Base-by-base conservation (phyloP, 148 eudicot genomes). In the Dianthus caryophyllus region DNA sequence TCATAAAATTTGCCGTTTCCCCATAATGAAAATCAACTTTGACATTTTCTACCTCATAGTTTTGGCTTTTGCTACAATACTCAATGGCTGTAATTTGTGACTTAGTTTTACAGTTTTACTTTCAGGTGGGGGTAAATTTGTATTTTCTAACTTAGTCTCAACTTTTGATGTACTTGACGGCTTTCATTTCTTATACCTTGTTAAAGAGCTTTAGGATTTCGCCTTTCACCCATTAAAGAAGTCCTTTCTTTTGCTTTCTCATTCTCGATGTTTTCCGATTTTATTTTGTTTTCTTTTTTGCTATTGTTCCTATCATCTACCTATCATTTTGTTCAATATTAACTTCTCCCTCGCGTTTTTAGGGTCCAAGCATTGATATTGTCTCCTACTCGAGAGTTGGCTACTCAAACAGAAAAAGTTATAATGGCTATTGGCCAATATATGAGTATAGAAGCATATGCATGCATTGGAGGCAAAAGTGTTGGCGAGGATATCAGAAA, bases 381-480 rank as follows among this genome's bases (percentile, higher is more conserved):
- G 80, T 92, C 98, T 1, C 98, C 98, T 50, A 92, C 98, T 51
- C 79, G 98, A 18, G 98, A 92, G 80, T 72, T 92, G 74, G 98
- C 98, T 62, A 20, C 91, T 63, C 98, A 92, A 73, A 92, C 98
- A 43, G 96, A 89, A 67, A 89, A 79, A 48, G 87, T 82, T 4
- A 87, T 89, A 54, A 66, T 80, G 83, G 86, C 96, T n/a, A 80
- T 92, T 66, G 98, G 98, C 54, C 76, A 75, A 65, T 81, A 71
- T 68, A 87, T 92, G 64, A 92, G 79, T 68, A 79, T 92, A 44
- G 91, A 87, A 69, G 91, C 91, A 74, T 96, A 92, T 77, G 91
- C 96, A 38, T 92, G 98, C 78, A 73, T 92, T 71, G 98, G 98
- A 73, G 98, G 98, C 31, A 89, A 92, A 80, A 92, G 96, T 68